These are phyloP conservation scores for Eucalyptus curtisii DNA, from an alignment of 345 rosid genomes.

Conservation along the genomic window DNA sequence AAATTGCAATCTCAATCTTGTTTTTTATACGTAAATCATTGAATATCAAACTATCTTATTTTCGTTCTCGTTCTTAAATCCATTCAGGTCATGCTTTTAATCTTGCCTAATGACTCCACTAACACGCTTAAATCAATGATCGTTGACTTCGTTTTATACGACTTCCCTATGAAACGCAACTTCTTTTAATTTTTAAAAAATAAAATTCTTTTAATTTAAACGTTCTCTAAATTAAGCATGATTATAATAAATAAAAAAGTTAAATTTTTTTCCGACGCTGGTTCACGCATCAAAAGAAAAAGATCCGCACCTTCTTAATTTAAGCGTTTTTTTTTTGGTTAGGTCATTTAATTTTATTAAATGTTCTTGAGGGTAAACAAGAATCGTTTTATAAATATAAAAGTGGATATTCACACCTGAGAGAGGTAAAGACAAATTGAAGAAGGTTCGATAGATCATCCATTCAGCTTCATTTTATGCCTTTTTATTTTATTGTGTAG, in stretches of 20 bases:
- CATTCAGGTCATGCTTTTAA: neutral
- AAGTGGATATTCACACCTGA: neutral
- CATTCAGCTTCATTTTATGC: neutral
- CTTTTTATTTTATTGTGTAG: neutral
- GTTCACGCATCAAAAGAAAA: neutral
- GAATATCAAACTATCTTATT: neutral
- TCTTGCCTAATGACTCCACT: neutral
- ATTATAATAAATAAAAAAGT: neutral
- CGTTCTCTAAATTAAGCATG: neutral
- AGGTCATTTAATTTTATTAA: neutral
- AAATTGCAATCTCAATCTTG: neutral
- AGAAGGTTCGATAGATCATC: neutral
- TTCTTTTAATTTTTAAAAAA: neutral
- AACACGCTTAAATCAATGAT: neutral
- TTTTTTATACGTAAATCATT: neutral
- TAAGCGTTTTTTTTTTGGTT: neutral
- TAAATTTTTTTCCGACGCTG: too few relatives aligned
- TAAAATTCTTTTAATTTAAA: neutral
- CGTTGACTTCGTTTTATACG: neutral
- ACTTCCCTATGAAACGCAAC: neutral
- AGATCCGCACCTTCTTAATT: neutral
- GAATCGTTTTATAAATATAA: neutral
- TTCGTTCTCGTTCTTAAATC: neutral
- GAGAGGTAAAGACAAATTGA: neutral
- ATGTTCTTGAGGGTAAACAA: neutral